Conservation (phyloP, 2,329 filamentous ascomycete genomes). For the Corinectria fuckeliana region DNA sequence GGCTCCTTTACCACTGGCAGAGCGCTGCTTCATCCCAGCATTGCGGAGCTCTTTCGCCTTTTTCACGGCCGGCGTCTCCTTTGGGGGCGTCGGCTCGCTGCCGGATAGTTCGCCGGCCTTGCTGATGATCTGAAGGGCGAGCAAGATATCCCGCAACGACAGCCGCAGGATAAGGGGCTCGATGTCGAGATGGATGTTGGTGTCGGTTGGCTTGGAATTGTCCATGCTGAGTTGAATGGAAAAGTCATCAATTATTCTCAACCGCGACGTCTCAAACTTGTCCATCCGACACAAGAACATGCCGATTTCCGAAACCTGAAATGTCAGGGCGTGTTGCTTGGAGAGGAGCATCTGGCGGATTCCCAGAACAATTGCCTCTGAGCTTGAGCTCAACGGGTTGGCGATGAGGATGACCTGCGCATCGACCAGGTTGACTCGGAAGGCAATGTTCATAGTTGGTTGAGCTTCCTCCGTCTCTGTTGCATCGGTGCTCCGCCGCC, state of each 20-base stretch:
- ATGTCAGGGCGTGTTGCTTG: constrained; percentile 89
- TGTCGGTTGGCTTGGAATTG: constrained; percentile 65
- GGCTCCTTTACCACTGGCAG: constrained; percentile 62
- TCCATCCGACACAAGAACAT: constrained; percentile 99
- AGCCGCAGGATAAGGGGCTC: constrained; percentile 91
- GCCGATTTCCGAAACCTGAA: constrained; percentile 92
- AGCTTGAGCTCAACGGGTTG: constrained; percentile 86
- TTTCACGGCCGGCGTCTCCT: constrained; percentile 52
- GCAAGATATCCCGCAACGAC: constrained; percentile 90
- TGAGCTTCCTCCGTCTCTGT: constrained; percentile 26
- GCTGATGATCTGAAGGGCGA: constrained; percentile 90
- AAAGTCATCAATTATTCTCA: constrained; percentile 96
- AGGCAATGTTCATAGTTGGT: constrained; percentile 74
- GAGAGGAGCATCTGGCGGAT: constrained; percentile 93
- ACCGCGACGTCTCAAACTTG: constrained; percentile 85
- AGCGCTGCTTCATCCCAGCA: constrained; percentile 59
- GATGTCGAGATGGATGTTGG: constrained; percentile 83
- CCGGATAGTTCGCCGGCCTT: constrained; percentile 87
- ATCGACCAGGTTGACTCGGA: constrained; percentile 92
- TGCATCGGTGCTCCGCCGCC: constrained; percentile 29
- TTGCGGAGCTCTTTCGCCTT: constrained; percentile 62
- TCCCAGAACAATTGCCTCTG: constrained; percentile 93
- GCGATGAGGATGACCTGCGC: constrained; percentile 96
- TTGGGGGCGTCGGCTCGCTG: constrained; percentile 57
- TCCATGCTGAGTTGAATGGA: constrained; percentile 91